These are phyloP conservation scores for Pseudozyma thailandica DNA, from an alignment of 1,284 basidiomycete genomes.

Conservation along the genomic window DNA sequence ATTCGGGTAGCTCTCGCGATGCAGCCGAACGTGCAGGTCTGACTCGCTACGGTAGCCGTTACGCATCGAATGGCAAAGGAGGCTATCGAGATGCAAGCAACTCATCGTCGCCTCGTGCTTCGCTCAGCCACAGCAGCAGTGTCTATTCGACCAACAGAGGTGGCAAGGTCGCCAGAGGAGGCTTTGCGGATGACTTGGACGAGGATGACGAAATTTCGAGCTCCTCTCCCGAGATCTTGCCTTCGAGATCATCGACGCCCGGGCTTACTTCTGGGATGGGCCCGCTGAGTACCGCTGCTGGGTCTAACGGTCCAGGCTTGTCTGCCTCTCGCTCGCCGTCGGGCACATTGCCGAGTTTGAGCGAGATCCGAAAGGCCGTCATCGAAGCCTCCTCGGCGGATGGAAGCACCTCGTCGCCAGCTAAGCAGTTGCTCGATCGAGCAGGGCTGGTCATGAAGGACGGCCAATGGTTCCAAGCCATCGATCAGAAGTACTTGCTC, in stretches of 20 bases:
- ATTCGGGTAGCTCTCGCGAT: constrained; percentile 27
- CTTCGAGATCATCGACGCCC: constrained; percentile 28
- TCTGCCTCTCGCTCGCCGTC: constrained; percentile 16
- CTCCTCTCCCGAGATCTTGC: constrained; percentile 29
- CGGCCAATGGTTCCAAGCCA: constrained; percentile 91
- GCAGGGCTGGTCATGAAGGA: constrained; percentile 70
- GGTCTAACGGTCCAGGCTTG: constrained; percentile 7
- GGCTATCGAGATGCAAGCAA: constrained; percentile 39
- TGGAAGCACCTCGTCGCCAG: constrained; percentile 36
- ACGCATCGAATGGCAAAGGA: constrained; percentile 25
- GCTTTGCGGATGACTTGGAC: constrained; percentile 49
- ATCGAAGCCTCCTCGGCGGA: constrained; percentile 32
- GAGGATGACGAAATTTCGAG: constrained; percentile 40
- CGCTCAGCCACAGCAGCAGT: constrained; percentile 26
- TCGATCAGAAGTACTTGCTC: constrained; percentile 93
- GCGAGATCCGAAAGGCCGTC: constrained; percentile 40
- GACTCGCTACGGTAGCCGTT: constrained; percentile 22
- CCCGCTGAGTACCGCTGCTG: constrained; percentile 9
- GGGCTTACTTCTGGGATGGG: constrained; percentile 13
- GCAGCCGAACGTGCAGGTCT: constrained; percentile 36
- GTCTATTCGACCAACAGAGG: constrained; percentile 14
- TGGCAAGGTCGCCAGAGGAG: constrained; percentile 15
- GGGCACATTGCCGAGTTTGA: constrained; percentile 24
- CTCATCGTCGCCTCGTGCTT: constrained; percentile 28
- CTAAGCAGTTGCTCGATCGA: constrained; percentile 57